Base-by-base conservation (phyloP, 768 basidiomycete species). In the Mycena pura region DNA sequence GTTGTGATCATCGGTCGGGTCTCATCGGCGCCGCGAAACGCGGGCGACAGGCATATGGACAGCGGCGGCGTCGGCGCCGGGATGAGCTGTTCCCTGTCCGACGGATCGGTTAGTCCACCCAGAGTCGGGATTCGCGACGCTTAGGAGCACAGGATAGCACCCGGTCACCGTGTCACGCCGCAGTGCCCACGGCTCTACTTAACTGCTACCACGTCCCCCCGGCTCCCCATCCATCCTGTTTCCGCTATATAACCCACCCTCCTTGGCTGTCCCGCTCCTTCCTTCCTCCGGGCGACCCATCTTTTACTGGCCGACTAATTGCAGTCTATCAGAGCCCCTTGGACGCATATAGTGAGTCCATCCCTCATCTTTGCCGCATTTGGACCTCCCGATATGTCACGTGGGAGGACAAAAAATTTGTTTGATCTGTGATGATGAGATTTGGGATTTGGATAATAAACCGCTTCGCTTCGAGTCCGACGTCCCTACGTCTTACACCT, bases 281-380 rank as follows among this genome's bases (percentile, higher is more conserved):
- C 3, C 17, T 29, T n/a, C n/a, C 53, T 9, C 47, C 31, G 29
- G n/a, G 32, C 31, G 4, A 32, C 45, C 27, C 51, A 60, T 36
- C 3, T 3, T n/a, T n/a, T 60, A 60, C 59, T 27, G 59, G 59
- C 59, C 59, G 45, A 39, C 47, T 60, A 60, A 60, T 60, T 54
- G 46, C 43, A n/a, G n/a, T n/a, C n/a, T n/a, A n/a, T n/a, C n/a
- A n/a, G n/a, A n/a, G n/a, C n/a, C n/a, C n/a, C n/a, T n/a, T n/a
- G n/a, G n/a, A n/a, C n/a, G n/a, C n/a, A n/a, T n/a, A n/a, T n/a
- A n/a, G n/a, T n/a, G n/a, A n/a, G n/a, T n/a, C n/a, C n/a, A n/a
- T n/a, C n/a, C n/a, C n/a, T n/a, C n/a, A n/a, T n/a, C n/a, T 8
- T 47, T 55, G 34, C 46, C 53, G 10, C 52, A 55, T 61, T 47